These are phyloP conservation scores for Colletotrichum aenigma DNA, from an alignment of 2,329 filamentous ascomycete species.

Conservation along the genomic window DNA sequence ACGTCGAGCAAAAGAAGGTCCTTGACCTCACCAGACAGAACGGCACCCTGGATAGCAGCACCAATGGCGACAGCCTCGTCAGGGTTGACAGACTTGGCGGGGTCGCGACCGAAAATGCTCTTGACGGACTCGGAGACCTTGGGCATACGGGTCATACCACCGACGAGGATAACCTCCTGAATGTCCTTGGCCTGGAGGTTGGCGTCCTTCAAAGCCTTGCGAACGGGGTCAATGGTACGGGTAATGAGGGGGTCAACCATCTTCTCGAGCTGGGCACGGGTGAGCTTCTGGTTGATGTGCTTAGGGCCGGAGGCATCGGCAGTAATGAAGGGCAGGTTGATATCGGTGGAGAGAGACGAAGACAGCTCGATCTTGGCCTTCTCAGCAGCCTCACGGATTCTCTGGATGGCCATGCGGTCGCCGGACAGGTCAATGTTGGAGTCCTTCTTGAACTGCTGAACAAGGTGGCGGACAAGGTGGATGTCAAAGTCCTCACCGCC, in stretches of 20 bases:
- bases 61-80: slow-evolving; percentile 98
- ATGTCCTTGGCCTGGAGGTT: slow-evolving; percentile 90
- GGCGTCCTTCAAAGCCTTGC: slow-evolving; percentile 97
- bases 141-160: slow-evolving; percentile 99
- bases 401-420: slow-evolving; percentile 98
- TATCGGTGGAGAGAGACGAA: slow-evolving; percentile 92
- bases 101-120: slow-evolving; percentile 94
- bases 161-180: slow-evolving; percentile 96
- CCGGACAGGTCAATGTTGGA: slow-evolving; percentile 86
- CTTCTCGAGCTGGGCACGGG: slow-evolving; percentile 88
- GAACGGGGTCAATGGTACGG: slow-evolving; percentile 88
- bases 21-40: slow-evolving; percentile 95
- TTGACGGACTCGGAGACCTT: slow-evolving; percentile 97
- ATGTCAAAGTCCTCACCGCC: slow-evolving; percentile 99
- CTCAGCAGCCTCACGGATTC: slow-evolving; percentile 97
- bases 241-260: slow-evolving; percentile 89
- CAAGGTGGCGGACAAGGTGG: slow-evolving; percentile 88
- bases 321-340: slow-evolving; percentile 98
- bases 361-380: slow-evolving; percentile 99
- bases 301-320: slow-evolving; percentile 94
- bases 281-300: slow-evolving; percentile 97
- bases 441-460: slow-evolving; percentile 96
- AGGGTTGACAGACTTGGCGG: slow-evolving; percentile 97
- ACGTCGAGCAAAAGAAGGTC: slow-evolving; percentile 95
- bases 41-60: slow-evolving; percentile 95